These are phyloP conservation scores for Lagenidium sp. DNA, from an alignment of 352 stramenopile species.

Conservation along the genomic window DNA sequence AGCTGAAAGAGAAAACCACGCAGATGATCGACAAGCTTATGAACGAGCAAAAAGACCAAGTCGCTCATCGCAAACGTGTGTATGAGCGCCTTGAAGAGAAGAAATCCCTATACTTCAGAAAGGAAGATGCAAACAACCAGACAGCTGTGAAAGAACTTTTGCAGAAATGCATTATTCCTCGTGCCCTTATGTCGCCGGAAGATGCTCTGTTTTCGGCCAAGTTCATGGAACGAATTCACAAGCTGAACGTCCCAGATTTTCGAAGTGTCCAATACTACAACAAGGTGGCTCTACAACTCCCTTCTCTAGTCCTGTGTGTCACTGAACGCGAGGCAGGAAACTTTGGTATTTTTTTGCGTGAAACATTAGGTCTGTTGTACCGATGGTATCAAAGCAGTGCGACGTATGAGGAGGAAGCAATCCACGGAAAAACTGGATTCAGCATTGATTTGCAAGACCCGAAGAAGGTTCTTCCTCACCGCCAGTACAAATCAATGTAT, in stretches of 20 bases:
- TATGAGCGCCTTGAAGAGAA: slow-evolving; percentile 65
- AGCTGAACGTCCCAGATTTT: slow-evolving; percentile 60
- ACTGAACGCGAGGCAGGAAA: slow-evolving; percentile 81
- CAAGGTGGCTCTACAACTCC: slow-evolving; percentile 69
- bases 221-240: slow-evolving; percentile 78
- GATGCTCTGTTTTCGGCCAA: slow-evolving; percentile 80
- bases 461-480: slow-evolving; percentile 42
- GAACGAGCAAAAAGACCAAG: slow-evolving; percentile 82
- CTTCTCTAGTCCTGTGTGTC: slow-evolving; percentile 67
- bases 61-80: slow-evolving; percentile 77
- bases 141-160: slow-evolving; percentile 59
- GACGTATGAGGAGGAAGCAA: slow-evolving; percentile 72
- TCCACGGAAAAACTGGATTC: slow-evolving; percentile 66
- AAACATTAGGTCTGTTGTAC: slow-evolving; percentile 56
- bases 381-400: slow-evolving; percentile 74
- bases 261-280: slow-evolving; percentile 78
- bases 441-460: slow-evolving; percentile 61
- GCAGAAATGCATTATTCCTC: slow-evolving; percentile 72
- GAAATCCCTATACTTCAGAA: slow-evolving; percentile 58
- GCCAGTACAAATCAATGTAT: slow-evolving; percentile 72
- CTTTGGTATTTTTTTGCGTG: slow-evolving; percentile 82
- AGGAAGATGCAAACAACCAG: slow-evolving; percentile 24
- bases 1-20: slow-evolving; percentile 68
- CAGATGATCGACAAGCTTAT: slow-evolving; percentile 76
- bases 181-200: slow-evolving; percentile 69